Evolutionary conservation across 2,329 filamentous ascomycete genomes (phyloP), one percentile per base, ranked within the genome.

Genomic region (Fusarium oxysporum): DNA sequence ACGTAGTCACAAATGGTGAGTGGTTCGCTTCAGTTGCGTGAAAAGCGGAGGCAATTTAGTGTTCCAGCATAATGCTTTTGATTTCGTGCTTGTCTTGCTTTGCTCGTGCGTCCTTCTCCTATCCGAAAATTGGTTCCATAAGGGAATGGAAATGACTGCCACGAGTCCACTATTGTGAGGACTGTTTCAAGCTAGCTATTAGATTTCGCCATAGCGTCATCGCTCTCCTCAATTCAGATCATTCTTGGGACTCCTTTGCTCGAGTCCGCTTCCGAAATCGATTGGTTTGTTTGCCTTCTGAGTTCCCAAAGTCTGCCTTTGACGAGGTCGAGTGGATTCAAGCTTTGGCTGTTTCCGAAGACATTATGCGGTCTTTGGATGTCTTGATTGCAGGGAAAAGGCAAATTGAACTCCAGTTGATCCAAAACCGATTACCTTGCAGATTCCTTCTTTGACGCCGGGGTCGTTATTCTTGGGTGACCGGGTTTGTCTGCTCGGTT

Each of bases 131-230:
- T 77, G 73, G 71, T 70, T 77, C 72, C 73, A 65, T 74, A 74
- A 74, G 60, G 72, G 72, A 76, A 65, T 61, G 73, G 69, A 65
- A 70, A 70, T 57, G 71, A 62, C 65, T 67, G 66, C 72, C 64
- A 76, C 73, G 72, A 77, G 72, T 75, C 76, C 76, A 78, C 76
- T 77, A 77, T 76, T 70, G 75, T 65, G 75, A 79, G 66, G 77
- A 79, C 77, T 78, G 72, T 80, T 79, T 77, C 78, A 79, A 80
- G 78, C 78, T 79, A 78, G 78, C 78, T 79, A 79, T 80, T 79
- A 78, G 77, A 79, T 79, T 80, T 80, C 78, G 77, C 78, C 76
- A 79, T 80, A 79, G 78, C 78, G 74, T 80, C 75, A 76, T 79
- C 77, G 78, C 78, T 80, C 78, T 78, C 74, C 57, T 77, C 76